A percentile compares a stretch with the other conserved stretches of the same genome.
These are phyloP conservation scores for Puccinia polysora DNA, from an alignment of 1,284 basidiomycete genomes.

Conservation along the genomic window DNA sequence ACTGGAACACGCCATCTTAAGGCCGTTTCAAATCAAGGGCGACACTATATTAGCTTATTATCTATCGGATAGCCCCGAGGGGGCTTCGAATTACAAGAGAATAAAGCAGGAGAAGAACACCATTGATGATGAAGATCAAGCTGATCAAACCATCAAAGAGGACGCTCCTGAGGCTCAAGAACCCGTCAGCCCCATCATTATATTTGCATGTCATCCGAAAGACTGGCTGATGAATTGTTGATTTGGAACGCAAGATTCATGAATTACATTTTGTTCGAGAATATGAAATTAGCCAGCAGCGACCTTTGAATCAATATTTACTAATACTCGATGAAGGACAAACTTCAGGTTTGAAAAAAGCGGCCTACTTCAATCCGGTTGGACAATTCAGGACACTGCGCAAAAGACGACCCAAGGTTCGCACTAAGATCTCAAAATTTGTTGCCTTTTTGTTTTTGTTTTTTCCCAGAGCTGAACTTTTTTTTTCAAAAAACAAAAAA, in stretches of 20 bases:
- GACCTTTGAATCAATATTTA: constrained; percentile 29
- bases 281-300: constrained; percentile 32
- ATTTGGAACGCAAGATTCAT: background rate
- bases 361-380: constrained; percentile 31
- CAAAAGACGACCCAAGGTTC: constrained; percentile 31
- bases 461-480: too few species aligned
- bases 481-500: too few species aligned
- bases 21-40: constrained; percentile 10
- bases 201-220: background rate
- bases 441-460: too few species aligned
- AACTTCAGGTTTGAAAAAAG: constrained; percentile 20
- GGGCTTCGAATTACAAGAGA: constrained; percentile 6
- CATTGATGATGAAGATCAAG: constrained; percentile 26
- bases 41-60: constrained; percentile 30
- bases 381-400: constrained; percentile 37
- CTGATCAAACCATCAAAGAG: background rate
- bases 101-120: constrained; percentile 29
- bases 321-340: constrained; percentile 33
- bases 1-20: constrained; percentile 32
- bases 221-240: background rate
- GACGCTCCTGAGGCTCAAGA: constrained; percentile 17
- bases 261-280: constrained; percentile 38
- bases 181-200: constrained; percentile 7
- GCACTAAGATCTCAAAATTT: too few species aligned
- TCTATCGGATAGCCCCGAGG: constrained; percentile 11